Percentiles rank a stretch among this genome's conserved stretches.
phyloP scores from a whole-genome alignment of 78 protist genomes.

The Dictyostelium purpureum region DNA sequence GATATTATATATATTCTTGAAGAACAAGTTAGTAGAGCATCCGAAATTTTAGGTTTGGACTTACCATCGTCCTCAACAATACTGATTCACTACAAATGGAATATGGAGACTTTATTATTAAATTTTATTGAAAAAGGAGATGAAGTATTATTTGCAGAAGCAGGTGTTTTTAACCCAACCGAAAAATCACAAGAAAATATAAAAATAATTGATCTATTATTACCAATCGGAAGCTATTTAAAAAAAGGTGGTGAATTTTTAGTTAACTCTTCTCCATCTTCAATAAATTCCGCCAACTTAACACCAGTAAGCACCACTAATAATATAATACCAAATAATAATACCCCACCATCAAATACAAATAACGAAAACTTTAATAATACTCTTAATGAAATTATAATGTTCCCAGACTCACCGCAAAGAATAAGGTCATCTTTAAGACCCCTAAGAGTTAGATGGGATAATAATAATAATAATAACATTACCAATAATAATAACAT shows the following conservation, averaged over 20 bases:
- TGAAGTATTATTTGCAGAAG: neutral
- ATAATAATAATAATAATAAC: neutral
- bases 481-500: neutral
- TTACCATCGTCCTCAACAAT: neutral
- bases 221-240: too few relatives aligned
- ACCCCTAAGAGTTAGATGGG: too few relatives aligned
- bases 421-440: too few relatives aligned
- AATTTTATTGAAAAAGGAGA: slow-evolving; percentile 12
- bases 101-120: neutral
- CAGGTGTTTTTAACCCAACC: neutral
- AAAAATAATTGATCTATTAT: neutral
- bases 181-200: neutral
- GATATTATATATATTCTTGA: neutral
- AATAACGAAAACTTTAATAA: too few relatives aligned
- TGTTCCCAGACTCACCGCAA: too few relatives aligned
- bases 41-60: neutral
- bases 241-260: too few relatives aligned
- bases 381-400: too few relatives aligned
- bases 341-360: too few relatives aligned
- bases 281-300: neutral
- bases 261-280: neutral
- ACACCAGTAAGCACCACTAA: neutral
- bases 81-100: slow-evolving; percentile 10
- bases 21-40: neutral
- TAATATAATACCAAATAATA: too few relatives aligned